Percentiles rank a stretch among this genome's conserved stretches.
Conservation (phyloP, 2,329 filamentous ascomycete species). For the Trichoderma gracile region DNA sequence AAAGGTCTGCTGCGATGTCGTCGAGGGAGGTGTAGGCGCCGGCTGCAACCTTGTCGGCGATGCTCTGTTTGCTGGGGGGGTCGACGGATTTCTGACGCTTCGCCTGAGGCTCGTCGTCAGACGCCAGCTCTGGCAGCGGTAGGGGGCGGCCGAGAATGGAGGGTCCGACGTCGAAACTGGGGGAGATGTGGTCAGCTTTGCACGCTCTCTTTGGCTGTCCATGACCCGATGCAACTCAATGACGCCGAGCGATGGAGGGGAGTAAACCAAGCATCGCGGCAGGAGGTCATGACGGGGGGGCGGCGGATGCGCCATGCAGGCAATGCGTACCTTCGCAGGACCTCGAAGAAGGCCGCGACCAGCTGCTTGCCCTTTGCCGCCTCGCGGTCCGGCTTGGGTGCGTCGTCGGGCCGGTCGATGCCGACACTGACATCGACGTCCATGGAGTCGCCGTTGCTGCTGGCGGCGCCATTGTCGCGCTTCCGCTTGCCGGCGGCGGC, state of each 20-base stretch:
- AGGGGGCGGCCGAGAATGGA: conserved; percentile 58
- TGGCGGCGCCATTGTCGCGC: conserved; percentile 51
- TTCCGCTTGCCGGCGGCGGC: conserved; percentile 56
- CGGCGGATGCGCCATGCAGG: background rate
- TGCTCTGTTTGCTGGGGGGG: conserved; percentile 42
- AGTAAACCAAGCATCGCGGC: too few species aligned
- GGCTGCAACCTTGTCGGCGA: conserved; percentile 55
- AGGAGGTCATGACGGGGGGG: too few species aligned
- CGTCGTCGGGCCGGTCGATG: background rate
- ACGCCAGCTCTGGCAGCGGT: conserved; percentile 40
- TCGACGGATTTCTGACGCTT: conserved; percentile 63
- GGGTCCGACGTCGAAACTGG: conserved; percentile 56
- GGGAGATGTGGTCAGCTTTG: conserved; percentile 35
- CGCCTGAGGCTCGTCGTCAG: conserved; percentile 53
- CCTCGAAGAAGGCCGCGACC: conserved; percentile 42
- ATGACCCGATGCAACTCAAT: background rate
- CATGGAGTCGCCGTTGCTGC: conserved; percentile 32
- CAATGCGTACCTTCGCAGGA: conserved; percentile 42
- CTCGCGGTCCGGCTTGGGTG: background rate
- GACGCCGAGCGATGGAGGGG: too few species aligned
- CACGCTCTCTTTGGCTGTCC: conserved; percentile 4
- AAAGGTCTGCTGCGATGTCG: conserved; percentile 62
- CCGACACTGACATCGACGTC: conserved; percentile 28
- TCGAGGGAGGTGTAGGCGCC: conserved; percentile 62
- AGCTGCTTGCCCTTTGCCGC: conserved; percentile 37